Evolutionary conservation across 139 green algal genomes (phyloP), one percentile per base, ranked within the genome.

Genomic region (Limnomonas spitsbergensis): DNA sequence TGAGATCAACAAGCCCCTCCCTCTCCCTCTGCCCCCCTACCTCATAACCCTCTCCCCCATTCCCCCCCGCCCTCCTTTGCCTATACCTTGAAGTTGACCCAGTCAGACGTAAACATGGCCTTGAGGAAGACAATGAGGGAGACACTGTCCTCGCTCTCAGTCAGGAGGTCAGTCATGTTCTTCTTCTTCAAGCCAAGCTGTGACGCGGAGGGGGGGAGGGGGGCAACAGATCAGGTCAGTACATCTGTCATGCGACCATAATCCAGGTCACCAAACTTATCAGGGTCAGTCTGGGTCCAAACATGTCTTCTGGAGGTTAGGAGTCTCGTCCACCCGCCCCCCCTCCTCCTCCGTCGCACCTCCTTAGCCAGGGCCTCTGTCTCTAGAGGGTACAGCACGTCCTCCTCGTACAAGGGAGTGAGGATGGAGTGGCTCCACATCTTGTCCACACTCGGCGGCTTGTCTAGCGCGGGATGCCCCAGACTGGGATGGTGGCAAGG

Each of bases 341-440:
- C n/a, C n/a, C n/a, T n/a, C n/a, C n/a, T n/a, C n/a, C n/a, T n/a
- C n/a, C n/a, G n/a, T n/a, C n/a, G n/a, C n/a, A 61, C 47, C 47
- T 70, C 47, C 69, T 84, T 80, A 3, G 76, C 66, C 39, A 83
- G 66, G 40, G 53, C 53, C 24, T 76, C 77, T 2, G 37, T 32
- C 24, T 84, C 77, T 31, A 90, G 53, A 4, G 82, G 76, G 53
- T 90, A 90, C 67, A 90, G 47, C 76, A 90, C 82, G 36, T 90
- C 85, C 76, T 90, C 83, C 77, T 87, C 79, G 70, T 89, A 94
- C 80, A 93, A 84, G 1, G 90, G 91, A 7, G 90, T 93, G 39
- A 96, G 78, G 40, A 89, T 88, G 84, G 82, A 91, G 73, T 82
- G 93, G 67, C 67, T 87, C 40, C 87, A 79, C 90, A 95, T 93